Evolutionary conservation across 1,284 basidiomycete species (phyloP), one percentile per base, ranked within the genome.

Genomic region (Salmacisia buchloeana): DNA sequence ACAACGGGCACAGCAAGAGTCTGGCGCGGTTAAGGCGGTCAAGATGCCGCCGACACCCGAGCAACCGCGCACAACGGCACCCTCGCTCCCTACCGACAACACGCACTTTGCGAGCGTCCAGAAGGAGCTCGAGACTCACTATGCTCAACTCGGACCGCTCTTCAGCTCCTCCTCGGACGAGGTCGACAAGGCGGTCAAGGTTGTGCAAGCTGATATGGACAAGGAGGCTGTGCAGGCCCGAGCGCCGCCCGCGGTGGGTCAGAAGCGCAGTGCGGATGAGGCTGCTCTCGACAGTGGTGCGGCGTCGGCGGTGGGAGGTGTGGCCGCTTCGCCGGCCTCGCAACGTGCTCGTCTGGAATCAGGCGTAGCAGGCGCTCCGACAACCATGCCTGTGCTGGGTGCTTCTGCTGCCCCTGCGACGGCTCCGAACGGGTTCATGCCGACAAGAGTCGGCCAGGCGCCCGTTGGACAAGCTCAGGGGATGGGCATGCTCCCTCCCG

Each of bases 191-290:
- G 49, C 12, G 15, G 29, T n/a, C 49, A 54, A 31, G 12, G 49
- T 31, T 9, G 49, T 54, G 2, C 29, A 31, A 31, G 49, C 3
- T 18, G 49, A 54, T 27, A 18, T 54, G 31, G 49, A 54, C 5
- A 31, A 3, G 12, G 49, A 54, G 13, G 29, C 3, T 31, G 21
- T 12, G 25, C 15, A 13, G n/a, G 4, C 27, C 25, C 1, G 45
- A 25, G 2, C 41, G 18, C 6, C 29, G 18, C 25, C 29, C 10
- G 15, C 34, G 2, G 49, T 54, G 12, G 49, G 49, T 5, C 49
- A 54, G 49, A 54, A 54, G 49, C 25, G 49, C 13, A 31, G 29
- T 9, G 49, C 49, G 29, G 49, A 54, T 18, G 49, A 54, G 31
- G 49, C 49, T 33, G 49, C 49, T 12, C 27, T 54, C 1, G 49